Base-by-base conservation (phyloP, 805 yeast species). In the Millerozyma acaciae region DNA sequence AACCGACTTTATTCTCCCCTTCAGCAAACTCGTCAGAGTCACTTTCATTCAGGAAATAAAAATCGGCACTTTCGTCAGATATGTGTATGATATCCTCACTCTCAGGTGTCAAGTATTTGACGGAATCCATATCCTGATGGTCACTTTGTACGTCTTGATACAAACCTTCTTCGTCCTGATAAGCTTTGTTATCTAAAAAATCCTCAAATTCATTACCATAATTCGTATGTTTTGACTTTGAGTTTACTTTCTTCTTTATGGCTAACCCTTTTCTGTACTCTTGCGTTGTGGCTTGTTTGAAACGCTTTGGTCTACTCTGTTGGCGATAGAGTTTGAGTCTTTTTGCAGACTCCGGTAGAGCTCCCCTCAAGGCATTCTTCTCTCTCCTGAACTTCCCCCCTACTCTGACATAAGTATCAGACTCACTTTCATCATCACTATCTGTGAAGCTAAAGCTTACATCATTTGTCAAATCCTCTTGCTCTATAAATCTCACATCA, bases 261-360 rank as follows among this genome's bases (percentile, higher is more conserved):
- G 70, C 72, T 31, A 65, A 40, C 3, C 72, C 72, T 35, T 52
- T 60, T 27, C 70, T 45, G 16, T 53, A 44, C 21, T 51, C 53
- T 6, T 34, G 4, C n/a, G n/a, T n/a, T n/a, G n/a, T n/a, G n/a
- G n/a, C n/a, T n/a, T 5, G 35, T 29, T 19, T 17, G 21, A 21
- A 32, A 21, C 12, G 9, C 8, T 27, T 32, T 20, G 26, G 16
- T 23, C 36, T 13, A 21, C 26, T 12, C 37, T 40, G 21, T 25
- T 43, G 16, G 40, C 37, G 50, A 29, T 49, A 61, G 9, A 53
- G 40, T 5, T 43, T 48, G 6, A 62, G 42, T 15, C 66, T 37
- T 35, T 57, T 63, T 4, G 67, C 62, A 3, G 69, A 64, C 33
- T 63, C 70, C 0, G 71, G 71, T 9, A 64, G 44, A 1, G 57